Evolutionary conservation across 78 protist species (phyloP).

Genomic region (Chrysochromulina tobinii): DNA sequence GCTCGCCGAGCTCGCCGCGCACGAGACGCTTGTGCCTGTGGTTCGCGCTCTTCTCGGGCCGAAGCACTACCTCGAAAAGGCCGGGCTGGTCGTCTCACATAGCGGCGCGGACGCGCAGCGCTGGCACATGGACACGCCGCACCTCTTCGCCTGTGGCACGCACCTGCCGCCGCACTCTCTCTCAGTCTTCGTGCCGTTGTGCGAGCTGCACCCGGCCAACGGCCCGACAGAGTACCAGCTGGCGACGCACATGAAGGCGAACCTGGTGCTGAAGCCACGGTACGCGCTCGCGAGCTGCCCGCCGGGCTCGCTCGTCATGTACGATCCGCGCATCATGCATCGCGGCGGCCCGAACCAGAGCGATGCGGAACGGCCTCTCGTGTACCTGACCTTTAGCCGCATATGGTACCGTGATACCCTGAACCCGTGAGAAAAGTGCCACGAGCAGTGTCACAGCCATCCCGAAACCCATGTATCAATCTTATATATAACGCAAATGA

Average conservation of each 20-base stretch:
- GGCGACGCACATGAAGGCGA: not conserved
- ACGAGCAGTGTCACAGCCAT: no score
- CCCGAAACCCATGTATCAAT: no score
- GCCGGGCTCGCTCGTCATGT: not conserved
- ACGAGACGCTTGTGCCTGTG: not conserved
- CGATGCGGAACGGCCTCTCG: not conserved
- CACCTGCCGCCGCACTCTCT: not conserved
- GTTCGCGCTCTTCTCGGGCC: not conserved
- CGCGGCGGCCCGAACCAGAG: not conserved
- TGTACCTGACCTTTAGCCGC: not conserved
- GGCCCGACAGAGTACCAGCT: not conserved
- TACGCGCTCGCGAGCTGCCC: not conserved
- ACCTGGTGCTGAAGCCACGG: not conserved
- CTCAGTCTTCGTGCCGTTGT: not conserved
- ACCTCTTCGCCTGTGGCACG: not conserved
- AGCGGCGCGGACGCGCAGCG: not conserved
- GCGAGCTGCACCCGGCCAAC: not conserved
- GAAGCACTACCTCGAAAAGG: not conserved
- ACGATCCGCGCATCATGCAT: not conserved
- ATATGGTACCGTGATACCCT: not conserved
- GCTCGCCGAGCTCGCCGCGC: not conserved
- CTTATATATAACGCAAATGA: no score
- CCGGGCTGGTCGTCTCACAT: not conserved
- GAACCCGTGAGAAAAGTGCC: not conserved
- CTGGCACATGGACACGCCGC: conserved; percentile 19